Conservation (phyloP, 75 land plant species). For the Ceratopteris richardii region DNA sequence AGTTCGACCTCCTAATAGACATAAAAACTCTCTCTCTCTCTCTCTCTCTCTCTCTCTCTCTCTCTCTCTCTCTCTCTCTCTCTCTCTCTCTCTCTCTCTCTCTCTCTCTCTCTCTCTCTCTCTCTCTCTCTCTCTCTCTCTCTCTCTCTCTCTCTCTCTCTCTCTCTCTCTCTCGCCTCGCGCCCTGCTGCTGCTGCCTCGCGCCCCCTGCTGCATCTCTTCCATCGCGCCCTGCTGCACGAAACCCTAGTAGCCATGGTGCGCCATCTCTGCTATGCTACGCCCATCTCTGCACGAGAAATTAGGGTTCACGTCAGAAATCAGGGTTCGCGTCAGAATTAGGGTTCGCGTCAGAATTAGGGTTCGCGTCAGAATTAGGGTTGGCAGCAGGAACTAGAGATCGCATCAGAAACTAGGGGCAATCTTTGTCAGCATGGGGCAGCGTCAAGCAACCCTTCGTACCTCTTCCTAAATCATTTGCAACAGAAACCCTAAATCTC, state of each 20-base stretch:
- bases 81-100: not conserved
- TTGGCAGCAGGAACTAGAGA: too few relatives aligned
- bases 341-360: too few relatives aligned
- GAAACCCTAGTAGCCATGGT: not conserved
- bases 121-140: constrained; percentile 5
- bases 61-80: constrained; percentile 4
- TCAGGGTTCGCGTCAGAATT: too few relatives aligned
- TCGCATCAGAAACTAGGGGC: too few relatives aligned
- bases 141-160: constrained; percentile 3
- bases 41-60: not conserved
- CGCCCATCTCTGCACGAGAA: too few relatives aligned
- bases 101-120: constrained; percentile 1
- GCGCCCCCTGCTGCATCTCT: not conserved
- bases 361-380: too few relatives aligned
- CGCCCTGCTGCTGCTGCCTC: not conserved
- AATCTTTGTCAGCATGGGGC: too few relatives aligned
- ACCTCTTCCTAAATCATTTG: too few relatives aligned
- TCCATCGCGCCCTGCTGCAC: not conserved
- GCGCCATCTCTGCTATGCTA: too few relatives aligned
- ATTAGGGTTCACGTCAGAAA: too few relatives aligned
- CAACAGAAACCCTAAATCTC: too few relatives aligned
- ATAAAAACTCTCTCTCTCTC: not conserved
- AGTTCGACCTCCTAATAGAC: not conserved
- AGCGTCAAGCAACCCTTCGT: too few relatives aligned
- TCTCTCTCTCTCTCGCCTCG: not conserved